phyloP scores from a whole-genome alignment of 106 monocot species.

The Agapanthus africanus region DNA sequence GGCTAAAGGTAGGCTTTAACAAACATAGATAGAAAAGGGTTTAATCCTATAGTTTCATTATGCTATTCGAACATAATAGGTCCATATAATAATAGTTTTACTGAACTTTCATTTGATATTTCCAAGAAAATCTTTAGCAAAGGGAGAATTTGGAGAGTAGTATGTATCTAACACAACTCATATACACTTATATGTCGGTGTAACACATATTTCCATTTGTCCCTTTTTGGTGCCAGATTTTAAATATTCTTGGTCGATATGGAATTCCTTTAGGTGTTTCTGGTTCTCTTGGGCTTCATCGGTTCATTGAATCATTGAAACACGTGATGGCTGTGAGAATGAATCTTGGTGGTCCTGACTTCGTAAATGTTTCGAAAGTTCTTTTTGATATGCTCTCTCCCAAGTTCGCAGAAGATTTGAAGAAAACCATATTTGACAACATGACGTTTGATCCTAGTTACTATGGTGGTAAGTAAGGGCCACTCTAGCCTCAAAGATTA shows the following conservation, averaged over 20 bases:
- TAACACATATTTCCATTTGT: constrained; percentile 4
- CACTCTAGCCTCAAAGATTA: too few species aligned
- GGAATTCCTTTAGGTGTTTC: constrained; percentile 60
- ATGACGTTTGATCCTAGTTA: constrained; percentile 73
- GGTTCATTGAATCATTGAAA: constrained; percentile 74
- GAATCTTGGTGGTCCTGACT: constrained; percentile 88
- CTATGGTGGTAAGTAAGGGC: constrained; percentile 61
- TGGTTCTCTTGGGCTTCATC: constrained; percentile 74
- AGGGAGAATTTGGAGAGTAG: background rate
- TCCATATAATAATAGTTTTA: background rate
- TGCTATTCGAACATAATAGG: too few species aligned
- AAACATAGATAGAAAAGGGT: too few species aligned
- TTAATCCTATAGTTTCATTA: too few species aligned
- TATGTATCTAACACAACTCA: background rate
- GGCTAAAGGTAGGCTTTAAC: too few species aligned
- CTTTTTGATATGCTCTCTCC: constrained; percentile 69
- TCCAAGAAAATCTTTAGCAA: background rate
- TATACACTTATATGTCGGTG: background rate
- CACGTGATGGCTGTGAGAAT: constrained; percentile 86
- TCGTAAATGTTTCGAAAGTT: constrained; percentile 43
- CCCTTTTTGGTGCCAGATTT: constrained; percentile 31
- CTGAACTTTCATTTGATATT: background rate
- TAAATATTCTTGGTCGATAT: constrained; percentile 63
- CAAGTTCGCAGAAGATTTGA: constrained; percentile 57
- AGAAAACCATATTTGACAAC: constrained; percentile 66